Evolutionary conservation across 768 basidiomycete genomes (phyloP).

Genomic region (Leucocoprinus sp.): DNA sequence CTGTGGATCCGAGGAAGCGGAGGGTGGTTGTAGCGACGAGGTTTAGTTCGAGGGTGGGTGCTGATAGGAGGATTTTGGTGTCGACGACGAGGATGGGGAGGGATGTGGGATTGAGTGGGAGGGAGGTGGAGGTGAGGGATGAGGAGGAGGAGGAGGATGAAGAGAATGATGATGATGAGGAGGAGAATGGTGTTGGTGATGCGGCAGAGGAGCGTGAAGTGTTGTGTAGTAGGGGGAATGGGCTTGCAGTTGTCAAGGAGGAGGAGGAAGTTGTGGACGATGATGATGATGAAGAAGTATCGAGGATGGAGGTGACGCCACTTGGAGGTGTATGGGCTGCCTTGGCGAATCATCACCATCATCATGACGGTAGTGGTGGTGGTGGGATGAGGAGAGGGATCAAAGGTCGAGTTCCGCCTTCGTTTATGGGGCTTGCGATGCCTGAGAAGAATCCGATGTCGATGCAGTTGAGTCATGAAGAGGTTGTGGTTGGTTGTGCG

Average conservation of each 20-base stretch:
- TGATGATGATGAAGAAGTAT: conserved; percentile 22
- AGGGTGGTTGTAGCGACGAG: conserved; percentile 82
- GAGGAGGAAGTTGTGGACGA: conserved; percentile 5
- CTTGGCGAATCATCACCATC: too few relatives aligned
- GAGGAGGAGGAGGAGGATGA: conserved; percentile 10
- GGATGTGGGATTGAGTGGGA: too few relatives aligned
- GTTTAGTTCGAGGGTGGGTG: conserved; percentile 77
- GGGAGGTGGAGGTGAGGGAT: too few relatives aligned
- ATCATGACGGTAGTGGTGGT: conserved; percentile 15
- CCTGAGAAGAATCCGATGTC: conserved; percentile 95
- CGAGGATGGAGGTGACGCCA: conserved; percentile 55
- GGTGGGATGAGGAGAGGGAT: conserved; percentile 46
- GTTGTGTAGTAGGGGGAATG: not conserved
- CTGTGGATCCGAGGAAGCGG: conserved; percentile 77
- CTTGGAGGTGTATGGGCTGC: conserved; percentile 72
- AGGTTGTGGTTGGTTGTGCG: conserved; percentile 85
- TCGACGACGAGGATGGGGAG: conserved; percentile 55
- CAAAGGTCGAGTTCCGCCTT: conserved; percentile 51
- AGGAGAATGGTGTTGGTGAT: too few relatives aligned
- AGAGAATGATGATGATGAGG: conserved; percentile 18
- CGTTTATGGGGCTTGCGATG: conserved; percentile 72
- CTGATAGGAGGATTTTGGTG: conserved; percentile 76
- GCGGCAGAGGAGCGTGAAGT: too few relatives aligned
- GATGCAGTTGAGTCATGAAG: conserved; percentile 86
- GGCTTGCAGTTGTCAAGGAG: conserved; percentile 10